phyloP scores from a whole-genome alignment of 2,329 filamentous ascomycete genomes.

The Exophiala mesophila region DNA sequence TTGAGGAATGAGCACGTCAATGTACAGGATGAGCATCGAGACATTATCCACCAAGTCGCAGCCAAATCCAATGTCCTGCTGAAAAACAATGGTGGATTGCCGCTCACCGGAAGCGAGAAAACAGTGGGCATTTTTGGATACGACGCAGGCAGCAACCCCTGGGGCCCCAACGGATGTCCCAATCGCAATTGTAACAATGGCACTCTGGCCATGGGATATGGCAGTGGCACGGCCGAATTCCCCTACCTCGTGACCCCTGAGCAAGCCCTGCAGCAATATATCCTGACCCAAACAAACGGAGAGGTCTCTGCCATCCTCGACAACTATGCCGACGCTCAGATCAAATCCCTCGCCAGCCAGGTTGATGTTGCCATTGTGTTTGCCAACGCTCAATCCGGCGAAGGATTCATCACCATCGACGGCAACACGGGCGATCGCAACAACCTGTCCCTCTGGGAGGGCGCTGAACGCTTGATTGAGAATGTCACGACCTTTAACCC shows the following conservation, averaged over 20 bases:
- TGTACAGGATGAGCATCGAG: conserved; percentile 70
- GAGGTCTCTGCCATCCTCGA: conserved; percentile 58
- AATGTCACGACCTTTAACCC: conserved; percentile 71
- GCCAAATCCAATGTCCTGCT: conserved; percentile 80
- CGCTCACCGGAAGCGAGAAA: conserved; percentile 68
- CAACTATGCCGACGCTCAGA: conserved; percentile 52
- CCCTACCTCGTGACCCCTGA: conserved; percentile 60
- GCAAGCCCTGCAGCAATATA: conserved; percentile 59
- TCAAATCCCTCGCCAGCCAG: conserved; percentile 47
- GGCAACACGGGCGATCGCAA: conserved; percentile 84
- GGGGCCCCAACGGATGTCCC: conserved; percentile 72
- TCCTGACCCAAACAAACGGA: conserved; percentile 60
- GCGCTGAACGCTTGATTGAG: conserved; percentile 74
- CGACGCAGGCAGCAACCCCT: conserved; percentile 70
- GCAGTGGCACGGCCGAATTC: conserved; percentile 56
- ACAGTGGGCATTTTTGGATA: conserved; percentile 75
- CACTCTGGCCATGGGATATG: conserved; percentile 61
- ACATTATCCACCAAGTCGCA: conserved; percentile 69
- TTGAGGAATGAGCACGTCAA: conserved; percentile 74
- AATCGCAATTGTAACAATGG: conserved; percentile 62
- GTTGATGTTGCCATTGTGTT: conserved; percentile 69
- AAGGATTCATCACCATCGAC: conserved; percentile 79
- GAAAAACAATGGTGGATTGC: conserved; percentile 74
- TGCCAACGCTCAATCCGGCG: conserved; percentile 79
- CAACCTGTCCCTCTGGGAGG: conserved; percentile 84